phyloP scores from a whole-genome alignment of 2,329 filamentous ascomycete species.

The Leptoxyphium fumago region DNA sequence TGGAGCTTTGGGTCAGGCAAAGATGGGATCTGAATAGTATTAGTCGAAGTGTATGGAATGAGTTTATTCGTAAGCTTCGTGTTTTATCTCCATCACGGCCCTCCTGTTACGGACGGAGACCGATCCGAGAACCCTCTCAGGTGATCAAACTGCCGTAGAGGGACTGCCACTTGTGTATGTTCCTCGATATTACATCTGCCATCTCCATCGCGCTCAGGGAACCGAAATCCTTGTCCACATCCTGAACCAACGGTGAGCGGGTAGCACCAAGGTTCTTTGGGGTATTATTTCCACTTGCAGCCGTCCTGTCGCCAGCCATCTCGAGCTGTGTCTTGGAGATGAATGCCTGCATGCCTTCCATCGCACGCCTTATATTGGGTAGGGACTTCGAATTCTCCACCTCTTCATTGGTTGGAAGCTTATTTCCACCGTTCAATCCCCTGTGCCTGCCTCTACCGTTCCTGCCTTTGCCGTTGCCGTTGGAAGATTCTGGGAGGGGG shows the following conservation, averaged over 20 bases:
- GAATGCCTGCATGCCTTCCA: conserved; percentile 68
- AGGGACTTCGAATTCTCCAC: conserved; percentile 45
- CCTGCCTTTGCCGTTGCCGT: conserved; percentile 2
- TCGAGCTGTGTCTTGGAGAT: conserved; percentile 82
- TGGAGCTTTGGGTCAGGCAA: too few species aligned
- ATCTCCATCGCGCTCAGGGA: conserved; percentile 68
- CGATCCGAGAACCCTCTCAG: neutral
- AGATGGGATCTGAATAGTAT: too few species aligned
- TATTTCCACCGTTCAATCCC: conserved; percentile 14
- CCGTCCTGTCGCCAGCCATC: conserved; percentile 49
- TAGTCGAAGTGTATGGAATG: too few species aligned
- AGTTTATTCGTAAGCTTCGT: too few species aligned
- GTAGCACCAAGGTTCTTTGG: conserved; percentile 17
- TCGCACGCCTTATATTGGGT: conserved; percentile 44
- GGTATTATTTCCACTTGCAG: conserved; percentile 12
- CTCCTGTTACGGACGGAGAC: too few species aligned
- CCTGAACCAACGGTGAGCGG: conserved; percentile 1
- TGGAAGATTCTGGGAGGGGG: neutral
- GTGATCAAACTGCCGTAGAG: neutral
- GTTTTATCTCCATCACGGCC: too few species aligned
- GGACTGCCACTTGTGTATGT: conserved; percentile 32
- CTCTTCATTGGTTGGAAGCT: conserved; percentile 47
- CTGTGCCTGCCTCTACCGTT: conserved; percentile 11
- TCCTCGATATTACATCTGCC: conserved; percentile 74
- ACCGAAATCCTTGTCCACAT: conserved; percentile 58